phyloP scores from a whole-genome alignment of 768 basidiomycete genomes.

The Mycena olivaceomarginata region DNA sequence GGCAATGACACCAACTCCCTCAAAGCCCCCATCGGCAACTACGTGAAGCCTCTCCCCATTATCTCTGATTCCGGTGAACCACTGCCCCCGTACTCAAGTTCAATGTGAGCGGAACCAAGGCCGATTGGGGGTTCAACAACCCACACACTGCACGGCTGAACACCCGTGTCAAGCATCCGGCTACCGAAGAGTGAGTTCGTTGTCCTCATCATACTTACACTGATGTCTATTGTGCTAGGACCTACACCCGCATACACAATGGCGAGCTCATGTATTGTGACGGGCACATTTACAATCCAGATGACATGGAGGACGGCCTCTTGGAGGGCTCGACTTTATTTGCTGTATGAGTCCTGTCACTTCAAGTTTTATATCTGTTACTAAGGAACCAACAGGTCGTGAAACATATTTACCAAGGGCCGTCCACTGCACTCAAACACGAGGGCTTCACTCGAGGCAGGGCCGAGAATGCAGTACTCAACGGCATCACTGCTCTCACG shows the following conservation, averaged over 20 bases:
- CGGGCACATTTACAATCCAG: background rate
- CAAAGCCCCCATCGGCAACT: background rate
- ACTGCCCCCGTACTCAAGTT: background rate
- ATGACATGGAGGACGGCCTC: conserved; percentile 2
- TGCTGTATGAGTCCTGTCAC: background rate
- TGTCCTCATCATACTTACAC: background rate
- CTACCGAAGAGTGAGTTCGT: background rate
- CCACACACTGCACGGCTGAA: background rate
- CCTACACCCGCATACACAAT: background rate
- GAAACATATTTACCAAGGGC: background rate
- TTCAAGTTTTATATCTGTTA: background rate
- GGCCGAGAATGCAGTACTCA: too few species aligned
- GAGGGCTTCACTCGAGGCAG: background rate
- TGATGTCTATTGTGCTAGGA: background rate
- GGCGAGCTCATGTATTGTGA: conserved; percentile 10
- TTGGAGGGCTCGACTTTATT: background rate
- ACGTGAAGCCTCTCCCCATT: background rate
- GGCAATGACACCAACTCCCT: background rate
- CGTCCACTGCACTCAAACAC: background rate
- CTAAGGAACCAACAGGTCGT: background rate
- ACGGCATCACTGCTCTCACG: too few species aligned
- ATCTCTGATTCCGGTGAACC: background rate
- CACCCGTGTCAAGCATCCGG: background rate
- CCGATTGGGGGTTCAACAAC: background rate
- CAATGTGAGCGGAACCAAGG: background rate